A percentile compares a stretch with the other conserved stretches of the same genome.
Evolutionary conservation across 768 basidiomycete genomes (phyloP).

Genomic region (Boletus rubescentipes): DNA sequence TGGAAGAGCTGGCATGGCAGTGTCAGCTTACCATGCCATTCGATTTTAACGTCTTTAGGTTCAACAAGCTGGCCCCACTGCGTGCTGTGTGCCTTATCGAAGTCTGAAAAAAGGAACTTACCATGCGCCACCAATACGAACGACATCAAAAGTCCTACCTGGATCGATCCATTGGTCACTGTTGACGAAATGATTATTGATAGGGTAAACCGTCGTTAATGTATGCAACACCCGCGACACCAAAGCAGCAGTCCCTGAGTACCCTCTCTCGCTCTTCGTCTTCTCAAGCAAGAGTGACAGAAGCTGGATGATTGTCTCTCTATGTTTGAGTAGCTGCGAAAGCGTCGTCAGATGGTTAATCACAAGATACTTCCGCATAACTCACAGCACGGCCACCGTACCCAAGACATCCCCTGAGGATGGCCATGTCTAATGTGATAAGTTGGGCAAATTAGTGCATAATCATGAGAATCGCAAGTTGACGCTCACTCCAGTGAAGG

Average conservation of each 20-base stretch:
- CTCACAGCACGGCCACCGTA: slow-evolving; percentile 66
- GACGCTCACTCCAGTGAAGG: slow-evolving; percentile 82
- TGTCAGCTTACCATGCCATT: slow-evolving; percentile 73
- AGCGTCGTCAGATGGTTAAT: neutral
- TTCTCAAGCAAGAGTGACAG: slow-evolving; percentile 68
- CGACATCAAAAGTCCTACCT: slow-evolving; percentile 43
- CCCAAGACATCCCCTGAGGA: slow-evolving; percentile 79
- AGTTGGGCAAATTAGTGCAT: neutral
- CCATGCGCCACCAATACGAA: slow-evolving; percentile 4
- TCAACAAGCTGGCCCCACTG: slow-evolving; percentile 84
- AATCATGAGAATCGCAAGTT: neutral
- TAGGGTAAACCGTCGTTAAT: slow-evolving; percentile 70
- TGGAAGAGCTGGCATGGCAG: neutral
- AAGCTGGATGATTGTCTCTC: slow-evolving; percentile 60
- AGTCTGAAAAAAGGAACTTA: slow-evolving; percentile 41
- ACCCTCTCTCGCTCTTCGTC: slow-evolving; percentile 87
- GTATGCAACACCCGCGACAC: slow-evolving; percentile 75
- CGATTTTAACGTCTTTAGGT: slow-evolving; percentile 73
- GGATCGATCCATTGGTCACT: slow-evolving; percentile 73
- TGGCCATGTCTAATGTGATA: slow-evolving; percentile 60
- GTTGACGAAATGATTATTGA: slow-evolving; percentile 81
- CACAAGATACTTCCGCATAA: slow-evolving; percentile 1
- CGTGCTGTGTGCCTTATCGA: slow-evolving; percentile 58
- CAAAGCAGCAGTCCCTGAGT: slow-evolving; percentile 74
- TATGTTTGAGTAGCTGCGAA: slow-evolving; percentile 68